A percentile compares a stretch with the other conserved stretches of the same genome.
These are phyloP conservation scores for Blastobotrys capitulatus DNA, from an alignment of 1,139 yeast species.

Conservation along the genomic window DNA sequence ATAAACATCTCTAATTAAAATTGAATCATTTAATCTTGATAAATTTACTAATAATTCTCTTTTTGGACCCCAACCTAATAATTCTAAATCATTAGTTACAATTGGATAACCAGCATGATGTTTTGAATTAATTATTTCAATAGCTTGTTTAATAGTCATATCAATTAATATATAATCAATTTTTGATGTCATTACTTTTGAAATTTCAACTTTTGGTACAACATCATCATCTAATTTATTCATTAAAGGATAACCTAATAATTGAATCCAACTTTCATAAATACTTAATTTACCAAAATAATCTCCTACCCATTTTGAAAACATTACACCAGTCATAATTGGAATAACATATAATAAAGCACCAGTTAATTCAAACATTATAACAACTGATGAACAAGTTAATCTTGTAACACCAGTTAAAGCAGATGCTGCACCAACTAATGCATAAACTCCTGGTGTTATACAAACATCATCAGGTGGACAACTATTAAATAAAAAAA, in stretches of 20 bases:
- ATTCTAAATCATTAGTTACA: slow-evolving; percentile 29
- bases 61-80: slow-evolving; percentile 40
- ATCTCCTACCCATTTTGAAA: slow-evolving; percentile 45
- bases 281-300: slow-evolving; percentile 35
- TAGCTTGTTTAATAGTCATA: slow-evolving; percentile 20
- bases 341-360: slow-evolving; percentile 87
- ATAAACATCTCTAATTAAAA: slow-evolving; percentile 16
- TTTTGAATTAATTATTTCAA: slow-evolving; percentile 17
- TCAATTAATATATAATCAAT: slow-evolving; percentile 24
- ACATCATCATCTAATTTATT: slow-evolving; percentile 34
- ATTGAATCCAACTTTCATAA: slow-evolving; percentile 41
- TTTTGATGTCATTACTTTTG: slow-evolving; percentile 31
- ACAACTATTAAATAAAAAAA: slow-evolving; percentile 30
- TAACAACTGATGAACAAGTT: slow-evolving; percentile 88
- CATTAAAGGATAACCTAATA: slow-evolving; percentile 37
- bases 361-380: slow-evolving; percentile 94
- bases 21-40: slow-evolving; percentile 1
- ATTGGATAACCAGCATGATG: slow-evolving; percentile 40
- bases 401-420: slow-evolving; percentile 89
- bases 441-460: slow-evolving; percentile 91
- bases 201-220: slow-evolving; percentile 33
- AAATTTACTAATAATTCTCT: slow-evolving; percentile 29
- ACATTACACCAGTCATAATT: slow-evolving; percentile 62
- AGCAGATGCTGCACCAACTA: slow-evolving; percentile 97
- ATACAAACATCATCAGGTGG: slow-evolving; percentile 55